A percentile compares a stretch with the other conserved stretches of the same genome.
Evolutionary conservation across 2,329 filamentous ascomycete genomes (phyloP).

Genomic region (Neofusicoccum ribis): DNA sequence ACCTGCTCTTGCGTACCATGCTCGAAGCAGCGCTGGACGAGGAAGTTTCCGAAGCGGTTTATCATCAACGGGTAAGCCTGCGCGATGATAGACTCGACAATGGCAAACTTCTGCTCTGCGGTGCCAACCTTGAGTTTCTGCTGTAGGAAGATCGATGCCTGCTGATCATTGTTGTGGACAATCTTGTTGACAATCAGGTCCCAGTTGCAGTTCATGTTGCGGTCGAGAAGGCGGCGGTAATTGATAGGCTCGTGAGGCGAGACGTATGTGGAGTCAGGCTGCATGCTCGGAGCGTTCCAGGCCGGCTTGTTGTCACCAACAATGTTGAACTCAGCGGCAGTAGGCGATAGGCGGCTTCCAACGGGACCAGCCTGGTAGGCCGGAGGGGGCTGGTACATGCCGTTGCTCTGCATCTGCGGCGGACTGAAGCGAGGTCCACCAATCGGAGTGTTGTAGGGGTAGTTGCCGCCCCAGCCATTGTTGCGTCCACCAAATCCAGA

Average conservation of each 20-base stretch:
- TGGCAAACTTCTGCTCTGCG: constrained; percentile 92
- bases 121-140: constrained; percentile 98
- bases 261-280: constrained; percentile 64
- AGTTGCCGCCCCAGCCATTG: constrained; percentile 30
- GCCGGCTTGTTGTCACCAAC: neutral
- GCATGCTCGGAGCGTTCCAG: constrained; percentile 2
- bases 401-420: constrained; percentile 11
- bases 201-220: constrained; percentile 97
- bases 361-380: constrained; percentile 36
- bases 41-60: constrained; percentile 97
- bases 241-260: constrained; percentile 90
- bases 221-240: constrained; percentile 91
- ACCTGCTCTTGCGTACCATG: constrained; percentile 95
- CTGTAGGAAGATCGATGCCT: constrained; percentile 97
- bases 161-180: constrained; percentile 97
- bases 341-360: constrained; percentile 47
- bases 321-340: constrained; percentile 48
- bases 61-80: constrained; percentile 96
- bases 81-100: constrained; percentile 92
- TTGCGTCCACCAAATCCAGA: constrained; percentile 37
- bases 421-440: constrained; percentile 11
- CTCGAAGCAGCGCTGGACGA: constrained; percentile 98
- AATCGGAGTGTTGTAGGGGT: constrained; percentile 9
- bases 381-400: constrained; percentile 22
- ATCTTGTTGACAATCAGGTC: constrained; percentile 99